phyloP scores from a whole-genome alignment of 1,284 basidiomycete species.

The Trichosporon sp. region DNA sequence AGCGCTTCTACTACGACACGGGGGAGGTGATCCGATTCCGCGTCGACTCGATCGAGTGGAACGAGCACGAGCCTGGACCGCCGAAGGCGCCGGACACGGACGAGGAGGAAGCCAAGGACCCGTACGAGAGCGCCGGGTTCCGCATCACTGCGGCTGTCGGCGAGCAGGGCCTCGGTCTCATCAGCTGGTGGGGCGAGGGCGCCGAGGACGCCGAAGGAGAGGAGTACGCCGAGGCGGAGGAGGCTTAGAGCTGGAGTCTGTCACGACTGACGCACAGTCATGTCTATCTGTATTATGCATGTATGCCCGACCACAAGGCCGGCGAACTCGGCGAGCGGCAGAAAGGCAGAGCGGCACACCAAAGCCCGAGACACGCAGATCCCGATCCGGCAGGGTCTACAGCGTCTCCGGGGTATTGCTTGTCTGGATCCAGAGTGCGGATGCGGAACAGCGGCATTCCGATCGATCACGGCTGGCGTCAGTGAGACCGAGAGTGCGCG shows the following conservation, averaged over 20 bases:
- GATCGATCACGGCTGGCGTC: neutral
- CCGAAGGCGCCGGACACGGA: constrained; percentile 50
- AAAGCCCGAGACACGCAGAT: no score
- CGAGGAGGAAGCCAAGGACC: constrained; percentile 15
- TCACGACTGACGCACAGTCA: neutral
- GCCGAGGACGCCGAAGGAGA: constrained; percentile 17
- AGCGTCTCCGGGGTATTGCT: no score
- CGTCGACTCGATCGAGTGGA: constrained; percentile 82
- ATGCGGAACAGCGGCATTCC: neutral
- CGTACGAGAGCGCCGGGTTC: constrained; percentile 15
- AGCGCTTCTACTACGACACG: constrained; percentile 79
- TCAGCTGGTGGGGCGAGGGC: constrained; percentile 55
- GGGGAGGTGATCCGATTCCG: constrained; percentile 81
- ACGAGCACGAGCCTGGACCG: constrained; percentile 85
- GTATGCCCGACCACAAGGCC: neutral
- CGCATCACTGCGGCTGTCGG: constrained; percentile 63
- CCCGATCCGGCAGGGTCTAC: no score
- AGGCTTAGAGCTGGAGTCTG: neutral
- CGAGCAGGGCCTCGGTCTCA: constrained; percentile 76
- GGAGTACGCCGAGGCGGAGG: constrained; percentile 6
- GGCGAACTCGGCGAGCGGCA: neutral
- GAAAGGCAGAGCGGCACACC: neutral
- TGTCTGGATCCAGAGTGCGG: no score
- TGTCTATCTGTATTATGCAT: constrained; percentile 6
- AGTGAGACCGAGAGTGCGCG: neutral